Base-by-base conservation (phyloP, 305 asterid species). In the Coffea humblotiana region DNA sequence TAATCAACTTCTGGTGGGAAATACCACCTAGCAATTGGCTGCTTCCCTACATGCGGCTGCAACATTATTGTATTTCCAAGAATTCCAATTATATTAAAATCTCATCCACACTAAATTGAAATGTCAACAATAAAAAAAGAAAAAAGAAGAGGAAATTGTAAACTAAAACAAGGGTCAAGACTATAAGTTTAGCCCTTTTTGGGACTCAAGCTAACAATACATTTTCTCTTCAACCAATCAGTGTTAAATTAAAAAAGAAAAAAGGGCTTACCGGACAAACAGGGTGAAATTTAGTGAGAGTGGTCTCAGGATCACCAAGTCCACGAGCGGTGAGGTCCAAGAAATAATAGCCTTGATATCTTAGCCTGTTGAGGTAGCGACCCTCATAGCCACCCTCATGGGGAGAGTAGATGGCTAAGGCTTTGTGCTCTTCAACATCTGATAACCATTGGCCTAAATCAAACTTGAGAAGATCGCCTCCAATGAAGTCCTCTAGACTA, bases 341-440 rank as follows among this genome's bases (percentile, higher is more conserved):
- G 90, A 94, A 91, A 58, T 91, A 92, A 75, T 92, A 92, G 27
- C 98, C 98, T 75, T 89, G 84, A 81, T 88, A 88, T 47, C 87
- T 82, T 43, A 94, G 94, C 67, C 89, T 87, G 81, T 85, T 91
- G 32, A 92, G 88, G 83, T 94, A 94, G 1, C 98, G 92, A 5
- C 98, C 97, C 87, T 94, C 98, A 10, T 92, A 91, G 0, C 97
- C 97, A 0, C 98, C 98, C 77, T 94, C 98, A 52, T 92, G 98
- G 1, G 97, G 98, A 27, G 97, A 48, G 85, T 94, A 94, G 40
- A 94, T 92, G 43, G 98, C 98, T 51, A 94, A 40, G 58, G 98
- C 92, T 85, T 91, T 93, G 80, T 93, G 96, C 80, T 92, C 97
- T 86, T 93, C 98, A 25, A 92, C 98, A 32, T 92, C 97, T 0